These are phyloP conservation scores for Colletotrichum destructivum DNA, from an alignment of 2,329 filamentous ascomycete species.

Conservation along the genomic window DNA sequence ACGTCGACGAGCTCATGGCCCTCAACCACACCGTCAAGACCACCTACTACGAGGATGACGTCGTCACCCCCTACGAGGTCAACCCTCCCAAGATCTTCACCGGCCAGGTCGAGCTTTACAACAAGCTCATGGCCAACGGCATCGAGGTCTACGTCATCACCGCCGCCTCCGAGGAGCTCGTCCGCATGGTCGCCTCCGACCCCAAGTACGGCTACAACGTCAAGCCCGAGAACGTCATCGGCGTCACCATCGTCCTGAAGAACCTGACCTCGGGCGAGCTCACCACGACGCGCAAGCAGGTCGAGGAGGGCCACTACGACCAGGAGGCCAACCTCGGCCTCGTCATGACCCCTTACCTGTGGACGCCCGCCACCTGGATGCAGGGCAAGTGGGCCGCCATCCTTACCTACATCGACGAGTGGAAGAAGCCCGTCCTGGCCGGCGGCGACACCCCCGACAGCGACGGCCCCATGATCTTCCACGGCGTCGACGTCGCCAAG, in stretches of 20 bases:
- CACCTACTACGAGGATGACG: conserved; percentile 55
- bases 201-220: conserved; percentile 63
- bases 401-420: conserved; percentile 58
- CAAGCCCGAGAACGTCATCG: conserved; percentile 60
- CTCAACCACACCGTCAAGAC: conserved; percentile 55
- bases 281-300: conserved; percentile 57
- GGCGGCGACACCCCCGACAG: conserved; percentile 61
- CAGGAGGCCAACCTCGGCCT: conserved; percentile 56
- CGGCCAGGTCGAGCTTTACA: conserved; percentile 61
- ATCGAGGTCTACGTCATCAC: conserved; percentile 60
- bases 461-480: conserved; percentile 61
- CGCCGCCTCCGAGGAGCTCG: conserved; percentile 60
- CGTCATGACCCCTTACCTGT: conserved; percentile 58
- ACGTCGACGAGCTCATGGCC: conserved; percentile 63
- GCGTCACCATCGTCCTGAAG: conserved; percentile 56
- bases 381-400: conserved; percentile 61
- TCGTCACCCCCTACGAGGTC: conserved; percentile 49
- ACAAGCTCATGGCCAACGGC: conserved; percentile 58
- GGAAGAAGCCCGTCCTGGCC: conserved; percentile 59
- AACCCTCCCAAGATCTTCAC: conserved; percentile 55
- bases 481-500: conserved; percentile 58
- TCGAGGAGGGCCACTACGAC: conserved; percentile 54
- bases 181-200: conserved; percentile 62
- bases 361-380: conserved; percentile 61
- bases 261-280: conserved; percentile 49